These are phyloP conservation scores for Fusarium secorum DNA, from an alignment of 2,329 filamentous ascomycete species.

Conservation along the genomic window DNA sequence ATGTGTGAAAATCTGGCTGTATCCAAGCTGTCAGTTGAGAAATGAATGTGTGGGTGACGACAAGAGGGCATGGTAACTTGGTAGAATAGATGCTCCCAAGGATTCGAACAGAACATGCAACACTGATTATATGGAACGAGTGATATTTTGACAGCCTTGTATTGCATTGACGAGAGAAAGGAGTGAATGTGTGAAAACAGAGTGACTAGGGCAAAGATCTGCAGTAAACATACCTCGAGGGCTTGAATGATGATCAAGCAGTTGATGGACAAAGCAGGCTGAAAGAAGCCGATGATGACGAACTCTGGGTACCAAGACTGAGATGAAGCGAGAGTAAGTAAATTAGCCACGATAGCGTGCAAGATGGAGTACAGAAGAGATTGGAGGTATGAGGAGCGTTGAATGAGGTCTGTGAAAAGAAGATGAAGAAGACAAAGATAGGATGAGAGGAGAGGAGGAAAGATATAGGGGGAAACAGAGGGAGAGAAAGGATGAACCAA, in stretches of 20 bases:
- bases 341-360: conserved; percentile 68
- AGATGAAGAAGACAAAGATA: conserved; percentile 31
- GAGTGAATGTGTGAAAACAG: neutral
- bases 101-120: neutral
- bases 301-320: conserved; percentile 61
- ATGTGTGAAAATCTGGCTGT: conserved; percentile 43
- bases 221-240: conserved; percentile 36
- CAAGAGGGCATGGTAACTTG: neutral
- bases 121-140: neutral
- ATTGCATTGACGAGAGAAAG: no score
- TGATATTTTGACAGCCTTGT: no score
- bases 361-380: conserved; percentile 57
- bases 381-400: conserved; percentile 45
- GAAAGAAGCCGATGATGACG: conserved; percentile 47
- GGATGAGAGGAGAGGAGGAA: conserved; percentile 20
- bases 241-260: conserved; percentile 42
- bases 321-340: conserved; percentile 66
- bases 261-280: conserved; percentile 42
- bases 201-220: neutral
- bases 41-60: neutral
- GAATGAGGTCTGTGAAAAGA: conserved; percentile 56
- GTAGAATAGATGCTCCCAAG: neutral
- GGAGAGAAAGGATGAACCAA: conserved; percentile 1
- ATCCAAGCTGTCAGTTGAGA: neutral
- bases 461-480: conserved; percentile 7